A percentile compares a stretch with the other conserved stretches of the same genome.
Conservation (phyloP, 257 asterid species). For the Gynochthodes officinalis region DNA sequence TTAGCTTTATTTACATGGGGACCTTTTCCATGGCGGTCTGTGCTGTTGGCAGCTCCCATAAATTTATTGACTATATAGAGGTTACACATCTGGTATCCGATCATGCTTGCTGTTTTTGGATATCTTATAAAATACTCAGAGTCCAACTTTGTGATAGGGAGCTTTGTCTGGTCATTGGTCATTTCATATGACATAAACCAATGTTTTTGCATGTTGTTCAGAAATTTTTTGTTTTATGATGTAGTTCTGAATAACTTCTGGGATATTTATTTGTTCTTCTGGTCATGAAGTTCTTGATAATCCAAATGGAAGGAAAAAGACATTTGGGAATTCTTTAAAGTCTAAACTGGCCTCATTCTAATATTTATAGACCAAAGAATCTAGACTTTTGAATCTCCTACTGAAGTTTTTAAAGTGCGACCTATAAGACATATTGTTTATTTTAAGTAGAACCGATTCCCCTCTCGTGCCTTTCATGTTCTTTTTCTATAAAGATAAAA, state of each 20-base stretch:
- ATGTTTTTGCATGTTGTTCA: no score
- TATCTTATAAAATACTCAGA: no score
- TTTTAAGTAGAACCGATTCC: neutral
- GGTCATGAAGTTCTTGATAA: neutral
- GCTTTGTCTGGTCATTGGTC: no score
- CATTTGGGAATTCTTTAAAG: no score
- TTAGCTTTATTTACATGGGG: neutral
- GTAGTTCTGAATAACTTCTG: neutral
- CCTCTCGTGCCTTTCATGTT: neutral
- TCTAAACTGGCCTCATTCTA: no score
- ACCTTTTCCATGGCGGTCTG: neutral
- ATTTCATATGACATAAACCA: no score
- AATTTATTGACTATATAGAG: neutral
- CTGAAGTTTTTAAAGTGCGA: neutral
- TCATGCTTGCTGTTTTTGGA: no score
- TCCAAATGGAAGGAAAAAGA: no score
- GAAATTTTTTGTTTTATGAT: no score
- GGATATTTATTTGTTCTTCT: neutral
- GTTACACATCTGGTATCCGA: neutral
- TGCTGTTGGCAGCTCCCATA: neutral
- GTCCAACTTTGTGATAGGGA: no score
- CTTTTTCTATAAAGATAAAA: neutral
- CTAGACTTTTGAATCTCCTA: neutral
- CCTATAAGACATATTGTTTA: neutral
- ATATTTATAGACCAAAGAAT: no score